Evolutionary conservation across 2,329 filamentous ascomycete genomes (phyloP).

Genomic region (Ascochyta koolunga): DNA sequence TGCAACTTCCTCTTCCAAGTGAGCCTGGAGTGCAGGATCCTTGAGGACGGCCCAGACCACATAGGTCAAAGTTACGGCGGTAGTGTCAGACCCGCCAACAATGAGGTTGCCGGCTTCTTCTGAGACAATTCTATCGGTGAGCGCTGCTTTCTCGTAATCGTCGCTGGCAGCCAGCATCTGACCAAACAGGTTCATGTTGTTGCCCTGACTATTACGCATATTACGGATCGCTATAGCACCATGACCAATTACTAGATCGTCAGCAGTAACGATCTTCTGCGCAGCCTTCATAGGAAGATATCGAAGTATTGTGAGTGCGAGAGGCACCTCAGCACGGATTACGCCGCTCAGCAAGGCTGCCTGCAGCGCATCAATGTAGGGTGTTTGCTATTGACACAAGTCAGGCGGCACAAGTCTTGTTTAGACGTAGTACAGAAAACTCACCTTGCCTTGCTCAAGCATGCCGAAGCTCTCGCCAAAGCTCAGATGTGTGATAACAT

Average conservation of each 20-base stretch:
- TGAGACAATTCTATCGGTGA: slow-evolving; percentile 34
- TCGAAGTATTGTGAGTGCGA: slow-evolving; percentile 27
- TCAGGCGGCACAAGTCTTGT: not conserved
- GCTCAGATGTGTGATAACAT: slow-evolving; percentile 47
- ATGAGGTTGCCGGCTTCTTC: slow-evolving; percentile 42
- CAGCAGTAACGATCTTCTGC: slow-evolving; percentile 16
- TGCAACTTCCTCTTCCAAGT: slow-evolving; percentile 32
- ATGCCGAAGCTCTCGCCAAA: slow-evolving; percentile 51
- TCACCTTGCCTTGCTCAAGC: slow-evolving; percentile 44
- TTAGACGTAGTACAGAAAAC: not conserved
- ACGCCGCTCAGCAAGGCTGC: slow-evolving; percentile 36
- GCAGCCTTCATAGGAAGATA: slow-evolving; percentile 11
- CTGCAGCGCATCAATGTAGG: slow-evolving; percentile 40
- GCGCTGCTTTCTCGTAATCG: slow-evolving; percentile 30
- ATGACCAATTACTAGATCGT: slow-evolving; percentile 18
- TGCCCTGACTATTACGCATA: slow-evolving; percentile 23
- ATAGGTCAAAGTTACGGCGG: slow-evolving; percentile 43
- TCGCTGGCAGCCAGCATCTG: slow-evolving; percentile 21
- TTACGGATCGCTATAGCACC: slow-evolving; percentile 23
- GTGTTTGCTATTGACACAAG: slow-evolving; percentile 15
- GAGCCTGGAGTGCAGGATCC: slow-evolving; percentile 23
- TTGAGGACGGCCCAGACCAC: slow-evolving; percentile 42
- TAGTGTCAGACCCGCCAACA: slow-evolving; percentile 45
- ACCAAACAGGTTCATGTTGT: slow-evolving; percentile 22
- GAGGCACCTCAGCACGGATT: slow-evolving; percentile 41